Evolutionary conservation across 1,139 yeast genomes (phyloP), one percentile per base, ranked within the genome.

Genomic region (Pichia sp.): DNA sequence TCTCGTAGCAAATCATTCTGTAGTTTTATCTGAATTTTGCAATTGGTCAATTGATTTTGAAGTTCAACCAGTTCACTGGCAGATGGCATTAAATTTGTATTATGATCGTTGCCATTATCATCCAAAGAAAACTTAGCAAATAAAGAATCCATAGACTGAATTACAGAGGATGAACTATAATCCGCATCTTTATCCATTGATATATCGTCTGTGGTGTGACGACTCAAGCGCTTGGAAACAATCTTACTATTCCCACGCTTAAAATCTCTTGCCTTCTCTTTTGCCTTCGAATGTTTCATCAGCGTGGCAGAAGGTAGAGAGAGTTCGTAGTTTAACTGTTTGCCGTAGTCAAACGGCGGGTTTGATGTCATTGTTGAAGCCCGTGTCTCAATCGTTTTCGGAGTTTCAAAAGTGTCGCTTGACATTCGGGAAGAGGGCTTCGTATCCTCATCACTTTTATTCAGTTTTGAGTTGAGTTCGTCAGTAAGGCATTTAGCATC

Each of bases 31-130:
- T 66, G 67, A 22, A 66, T 60, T 54, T 60, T 64, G 46, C 63
- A 64, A 52, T 64, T 62, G 1, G 63, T 66, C 13, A 66, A 51
- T 37, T 64, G 63, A 45, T 61, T 62, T 25, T 62, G 61, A 9
- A 66, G 45, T 2, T 49, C 55, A 25, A 55, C 60, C 6, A 62
- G 42, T 22, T 65, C 66, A 16, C 40, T 23, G 3, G 41, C 28
- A 7, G 51, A 41, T 6, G 49, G 39, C 12, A 28, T 6, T 12
- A 36, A 26, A 10, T 48, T 36, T 21, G 16, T 3, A 13, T 23
- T 4, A 3, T 12, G 13, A 4, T 12, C 9, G 9, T 42, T 41
- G 4, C 10, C 9, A 9, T 42, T 41, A 21, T 41, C 23, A 21
- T 43, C 26, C 10, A 53, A 21, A 2, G 50, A 42, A 7, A 53